Percentiles rank a stretch among this genome's conserved stretches.
Conservation (phyloP, 2,329 filamentous ascomycete genomes). For the Fulvia fulva region DNA sequence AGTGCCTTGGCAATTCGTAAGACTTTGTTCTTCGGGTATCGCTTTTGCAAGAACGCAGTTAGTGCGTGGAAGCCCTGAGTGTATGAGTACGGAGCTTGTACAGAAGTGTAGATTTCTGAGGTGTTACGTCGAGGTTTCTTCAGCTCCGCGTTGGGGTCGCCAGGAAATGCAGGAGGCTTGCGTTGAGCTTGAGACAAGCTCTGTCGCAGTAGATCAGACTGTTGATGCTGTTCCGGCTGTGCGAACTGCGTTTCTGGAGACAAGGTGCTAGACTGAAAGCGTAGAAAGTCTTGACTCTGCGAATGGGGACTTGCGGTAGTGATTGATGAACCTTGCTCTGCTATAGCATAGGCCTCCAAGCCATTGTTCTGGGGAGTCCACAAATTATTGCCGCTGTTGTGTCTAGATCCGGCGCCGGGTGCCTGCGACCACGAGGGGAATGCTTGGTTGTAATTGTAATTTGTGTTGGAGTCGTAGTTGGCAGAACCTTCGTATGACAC, state of each 20-base stretch:
- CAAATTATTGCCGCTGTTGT: conserved; percentile 41
- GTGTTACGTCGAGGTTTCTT: conserved; percentile 63
- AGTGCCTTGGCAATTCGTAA: conserved; percentile 82
- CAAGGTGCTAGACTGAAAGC: conserved; percentile 32
- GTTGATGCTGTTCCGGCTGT: conserved; percentile 30
- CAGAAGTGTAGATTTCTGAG: conserved; percentile 79
- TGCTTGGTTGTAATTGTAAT: conserved; percentile 21
- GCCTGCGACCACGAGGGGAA: conserved; percentile 31
- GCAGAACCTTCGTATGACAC: conserved; percentile 29
- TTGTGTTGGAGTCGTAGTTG: conserved; percentile 20
- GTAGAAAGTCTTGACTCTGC: conserved; percentile 47
- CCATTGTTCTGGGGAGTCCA: conserved; percentile 43
- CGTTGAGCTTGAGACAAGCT: conserved; percentile 33
- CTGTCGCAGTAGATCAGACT: conserved; percentile 30
- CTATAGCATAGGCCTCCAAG: conserved; percentile 56
- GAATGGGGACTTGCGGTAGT: conserved; percentile 56
- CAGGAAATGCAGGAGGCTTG: conserved; percentile 28
- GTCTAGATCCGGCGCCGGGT: conserved; percentile 38
- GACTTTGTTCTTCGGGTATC: conserved; percentile 73
- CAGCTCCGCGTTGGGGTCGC: conserved; percentile 25
- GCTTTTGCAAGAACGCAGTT: conserved; percentile 71
- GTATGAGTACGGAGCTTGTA: conserved; percentile 89
- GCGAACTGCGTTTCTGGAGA: conserved; percentile 31
- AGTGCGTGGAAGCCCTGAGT: conserved; percentile 86
- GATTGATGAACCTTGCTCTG: conserved; percentile 53